Percentiles rank a stretch among this genome's conserved stretches.
phyloP scores from a whole-genome alignment of 805 yeast species.

The Kuraishia capsulata region DNA sequence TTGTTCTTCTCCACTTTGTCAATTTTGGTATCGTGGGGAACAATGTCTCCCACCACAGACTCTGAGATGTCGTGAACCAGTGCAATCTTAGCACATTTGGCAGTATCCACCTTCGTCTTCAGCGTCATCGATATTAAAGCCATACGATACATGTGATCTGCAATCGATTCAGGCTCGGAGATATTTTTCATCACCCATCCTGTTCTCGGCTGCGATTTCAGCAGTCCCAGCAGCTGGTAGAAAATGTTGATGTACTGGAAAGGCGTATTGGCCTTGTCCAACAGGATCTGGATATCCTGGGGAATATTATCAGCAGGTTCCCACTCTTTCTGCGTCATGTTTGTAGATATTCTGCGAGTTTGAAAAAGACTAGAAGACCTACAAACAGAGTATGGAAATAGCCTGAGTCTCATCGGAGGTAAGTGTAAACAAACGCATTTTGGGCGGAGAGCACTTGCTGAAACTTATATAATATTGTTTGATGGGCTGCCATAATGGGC shows the following conservation, averaged over 20 bases:
- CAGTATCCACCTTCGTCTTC: slow-evolving; percentile 41
- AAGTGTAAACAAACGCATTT: too few relatives aligned
- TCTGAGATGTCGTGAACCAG: slow-evolving; percentile 94
- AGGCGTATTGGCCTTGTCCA: slow-evolving; percentile 9
- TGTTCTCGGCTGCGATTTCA: slow-evolving; percentile 78
- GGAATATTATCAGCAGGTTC: slow-evolving; percentile 36
- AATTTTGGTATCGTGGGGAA: slow-evolving; percentile 62
- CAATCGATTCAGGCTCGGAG: slow-evolving; percentile 56
- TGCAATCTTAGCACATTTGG: slow-evolving; percentile 76
- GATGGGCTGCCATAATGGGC: too few relatives aligned
- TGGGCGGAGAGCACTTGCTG: too few relatives aligned
- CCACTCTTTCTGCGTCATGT: slow-evolving; percentile 25
- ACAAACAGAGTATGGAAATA: too few relatives aligned
- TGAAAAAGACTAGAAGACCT: too few relatives aligned
- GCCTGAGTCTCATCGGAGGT: too few relatives aligned
- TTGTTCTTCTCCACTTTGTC: slow-evolving; percentile 76
- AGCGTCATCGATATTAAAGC: slow-evolving; percentile 69
- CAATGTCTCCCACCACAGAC: slow-evolving; percentile 87
- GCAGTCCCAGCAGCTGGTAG: slow-evolving; percentile 53
- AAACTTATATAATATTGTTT: too few relatives aligned
- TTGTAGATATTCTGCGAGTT: too few relatives aligned
- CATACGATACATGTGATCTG: slow-evolving; percentile 98
- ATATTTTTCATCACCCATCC: slow-evolving; percentile 82
- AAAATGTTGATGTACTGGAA: slow-evolving; percentile 23
- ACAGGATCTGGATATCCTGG: slow-evolving; percentile 20